A percentile compares a stretch with the other conserved stretches of the same genome.
These are phyloP conservation scores for Candida insectalens DNA, from an alignment of 805 yeast species.

Conservation along the genomic window DNA sequence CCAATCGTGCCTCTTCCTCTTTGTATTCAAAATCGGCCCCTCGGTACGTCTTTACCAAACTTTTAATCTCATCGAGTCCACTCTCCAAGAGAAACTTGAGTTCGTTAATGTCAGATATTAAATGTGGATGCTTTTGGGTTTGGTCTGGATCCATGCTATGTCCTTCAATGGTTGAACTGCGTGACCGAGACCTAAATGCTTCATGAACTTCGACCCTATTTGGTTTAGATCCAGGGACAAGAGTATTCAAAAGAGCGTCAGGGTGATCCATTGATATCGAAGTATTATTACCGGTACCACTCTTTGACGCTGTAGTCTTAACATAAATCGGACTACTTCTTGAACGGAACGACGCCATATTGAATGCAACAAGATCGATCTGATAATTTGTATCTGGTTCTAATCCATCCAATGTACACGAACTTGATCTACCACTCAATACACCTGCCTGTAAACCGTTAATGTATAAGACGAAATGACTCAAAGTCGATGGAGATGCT, in stretches of 20 bases:
- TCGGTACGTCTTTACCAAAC: conserved; percentile 23
- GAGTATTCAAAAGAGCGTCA: conserved; percentile 24
- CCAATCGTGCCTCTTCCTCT: conserved; percentile 27
- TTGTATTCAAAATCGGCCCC: conserved; percentile 26
- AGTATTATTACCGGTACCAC: neutral
- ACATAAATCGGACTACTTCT: conserved; percentile 31
- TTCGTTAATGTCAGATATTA: conserved; percentile 32
- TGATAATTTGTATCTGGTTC: conserved; percentile 29
- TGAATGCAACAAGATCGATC: conserved; percentile 33
- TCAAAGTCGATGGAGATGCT: conserved; percentile 17
- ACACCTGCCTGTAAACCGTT: conserved; percentile 29
- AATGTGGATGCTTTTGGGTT: conserved; percentile 18
- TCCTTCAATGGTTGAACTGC: conserved; percentile 28
- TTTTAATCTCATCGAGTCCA: conserved; percentile 31
- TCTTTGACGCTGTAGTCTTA: conserved; percentile 23
- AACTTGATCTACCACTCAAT: conserved; percentile 26
- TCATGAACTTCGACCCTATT: conserved; percentile 21
- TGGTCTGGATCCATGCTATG: conserved; percentile 12
- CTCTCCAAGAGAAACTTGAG: conserved; percentile 31
- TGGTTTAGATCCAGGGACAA: conserved; percentile 22
- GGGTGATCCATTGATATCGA: conserved; percentile 26
- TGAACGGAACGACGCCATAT: conserved; percentile 29
- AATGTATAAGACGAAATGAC: conserved; percentile 27
- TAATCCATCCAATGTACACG: conserved; percentile 25
- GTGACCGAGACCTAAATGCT: conserved; percentile 20